Conservation (phyloP, 2,329 filamentous ascomycete species). For the Cladosporium sp. region DNA sequence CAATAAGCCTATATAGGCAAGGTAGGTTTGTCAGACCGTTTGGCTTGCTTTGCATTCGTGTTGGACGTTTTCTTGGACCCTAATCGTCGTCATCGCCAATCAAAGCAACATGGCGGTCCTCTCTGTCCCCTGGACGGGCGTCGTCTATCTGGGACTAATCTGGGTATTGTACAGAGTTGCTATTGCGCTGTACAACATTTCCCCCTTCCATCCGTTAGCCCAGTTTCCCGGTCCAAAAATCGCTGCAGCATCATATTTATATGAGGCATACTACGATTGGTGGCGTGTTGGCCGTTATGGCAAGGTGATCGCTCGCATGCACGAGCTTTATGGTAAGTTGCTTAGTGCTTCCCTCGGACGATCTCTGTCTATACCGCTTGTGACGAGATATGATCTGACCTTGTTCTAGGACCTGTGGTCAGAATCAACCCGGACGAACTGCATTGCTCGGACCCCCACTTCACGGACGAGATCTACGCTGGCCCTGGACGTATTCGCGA, state of each 20-base stretch:
- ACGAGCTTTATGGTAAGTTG: slow-evolving; percentile 35
- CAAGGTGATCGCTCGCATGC: slow-evolving; percentile 34
- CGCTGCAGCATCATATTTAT: slow-evolving; percentile 37
- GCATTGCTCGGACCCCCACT: slow-evolving; percentile 45
- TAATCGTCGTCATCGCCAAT: neutral
- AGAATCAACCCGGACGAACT: slow-evolving; percentile 46
- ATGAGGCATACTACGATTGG: slow-evolving; percentile 41
- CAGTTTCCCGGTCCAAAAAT: slow-evolving; percentile 39
- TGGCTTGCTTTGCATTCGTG: neutral
- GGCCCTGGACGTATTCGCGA: slow-evolving; percentile 24
- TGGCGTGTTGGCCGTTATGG: slow-evolving; percentile 25
- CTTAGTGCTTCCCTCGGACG: neutral
- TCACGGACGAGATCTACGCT: slow-evolving; percentile 31
- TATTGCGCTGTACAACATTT: slow-evolving; percentile 16
- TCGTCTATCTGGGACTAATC: slow-evolving; percentile 23
- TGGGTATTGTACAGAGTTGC: slow-evolving; percentile 24
- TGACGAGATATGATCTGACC: neutral
- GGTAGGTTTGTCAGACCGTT: neutral
- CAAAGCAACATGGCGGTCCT: neutral
- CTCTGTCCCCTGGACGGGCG: slow-evolving; percentile 9
- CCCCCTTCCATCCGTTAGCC: slow-evolving; percentile 35
- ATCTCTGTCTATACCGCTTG: neutral
- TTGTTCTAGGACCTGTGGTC: slow-evolving; percentile 36
- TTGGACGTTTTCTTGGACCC: neutral
- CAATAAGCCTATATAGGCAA: neutral